phyloP scores from a whole-genome alignment of 2,329 filamentous ascomycete species.

The Botrytis tulipae region DNA sequence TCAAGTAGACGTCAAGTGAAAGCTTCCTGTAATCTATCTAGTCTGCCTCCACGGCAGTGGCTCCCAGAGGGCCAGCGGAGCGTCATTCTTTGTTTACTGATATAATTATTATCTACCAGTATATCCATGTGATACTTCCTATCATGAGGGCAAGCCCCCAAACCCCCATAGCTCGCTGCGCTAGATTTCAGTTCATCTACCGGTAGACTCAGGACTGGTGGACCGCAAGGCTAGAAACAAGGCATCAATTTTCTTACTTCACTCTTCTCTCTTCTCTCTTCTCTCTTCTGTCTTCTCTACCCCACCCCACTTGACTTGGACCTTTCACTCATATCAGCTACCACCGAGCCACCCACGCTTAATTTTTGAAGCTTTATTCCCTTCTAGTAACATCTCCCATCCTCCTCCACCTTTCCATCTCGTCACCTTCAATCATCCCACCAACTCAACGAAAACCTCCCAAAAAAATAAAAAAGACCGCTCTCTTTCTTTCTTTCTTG shows the following conservation, averaged over 20 bases:
- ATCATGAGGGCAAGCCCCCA: background rate
- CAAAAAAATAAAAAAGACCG: background rate
- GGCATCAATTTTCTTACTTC: background rate
- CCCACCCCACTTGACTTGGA: background rate
- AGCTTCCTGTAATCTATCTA: background rate
- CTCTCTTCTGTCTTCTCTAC: background rate
- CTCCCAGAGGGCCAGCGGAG: background rate
- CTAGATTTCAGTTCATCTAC: background rate
- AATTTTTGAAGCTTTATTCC: conserved; percentile 3
- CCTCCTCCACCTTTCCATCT: conserved; percentile 14
- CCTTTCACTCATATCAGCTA: background rate
- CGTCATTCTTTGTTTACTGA: background rate
- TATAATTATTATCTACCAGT: background rate
- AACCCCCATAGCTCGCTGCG: background rate
- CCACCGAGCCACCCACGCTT: background rate
- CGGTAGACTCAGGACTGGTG: no score
- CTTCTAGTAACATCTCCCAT: background rate
- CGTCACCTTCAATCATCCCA: conserved; percentile 8
- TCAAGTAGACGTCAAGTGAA: background rate
- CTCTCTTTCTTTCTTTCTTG: background rate
- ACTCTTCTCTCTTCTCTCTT: background rate
- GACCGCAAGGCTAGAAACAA: background rate
- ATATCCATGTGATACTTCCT: background rate
- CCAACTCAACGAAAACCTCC: background rate
- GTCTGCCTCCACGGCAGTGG: conserved; percentile 3